Base-by-base conservation (phyloP, 345 rosid genomes). In the Brassica carinata region DNA sequence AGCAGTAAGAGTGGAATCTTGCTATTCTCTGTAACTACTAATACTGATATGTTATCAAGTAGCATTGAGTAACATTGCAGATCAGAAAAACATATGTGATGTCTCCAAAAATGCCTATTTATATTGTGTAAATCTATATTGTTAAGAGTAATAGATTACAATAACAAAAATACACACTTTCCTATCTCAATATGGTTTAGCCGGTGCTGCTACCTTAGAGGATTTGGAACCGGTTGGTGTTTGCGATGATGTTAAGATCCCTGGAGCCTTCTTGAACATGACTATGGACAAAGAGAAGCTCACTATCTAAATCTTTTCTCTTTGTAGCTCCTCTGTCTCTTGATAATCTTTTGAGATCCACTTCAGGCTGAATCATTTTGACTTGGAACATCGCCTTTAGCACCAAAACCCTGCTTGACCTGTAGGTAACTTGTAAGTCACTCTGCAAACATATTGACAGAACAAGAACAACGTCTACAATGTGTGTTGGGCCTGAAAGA, bases 401-500 rank as follows among this genome's bases (percentile, higher is more conserved):
- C 75, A 15, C 81, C 64, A 40, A 81, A 81, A 43, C 77, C 85
- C 14, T 84, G 69, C 79, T 89, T 82, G 87, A 55, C 67, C 86
- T 19, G 75, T 78, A 5, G 90, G 90, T 62, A 33, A 33, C 36
- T 36, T 7, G 14, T 40, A 90, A 65, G 81, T 89, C 90, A 69
- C 90, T 91, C 86, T 95, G 96, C 86, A 95, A 81, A 84, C 97
- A 93, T 73, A 95, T 90, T 14, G 98, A 95, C 69, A 95, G 73
- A 31, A 95, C 89, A 48, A 95, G 71, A 30, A 95, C 89, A 51
- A 95, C 83, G 83, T 93, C 98, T 67, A 88, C 96, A 58, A 88
- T 88, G 48, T 97, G 97, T 19, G 84, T 76, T 40, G 98, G 96
- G 84, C 98, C 98, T 92, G 77, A 27, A 83, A 74, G n/a, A 65